Percentiles rank a stretch among this genome's conserved stretches.
Evolutionary conservation across 176 grass and related monocot genomes (phyloP).

Genomic region (Microstegium vimineum): DNA sequence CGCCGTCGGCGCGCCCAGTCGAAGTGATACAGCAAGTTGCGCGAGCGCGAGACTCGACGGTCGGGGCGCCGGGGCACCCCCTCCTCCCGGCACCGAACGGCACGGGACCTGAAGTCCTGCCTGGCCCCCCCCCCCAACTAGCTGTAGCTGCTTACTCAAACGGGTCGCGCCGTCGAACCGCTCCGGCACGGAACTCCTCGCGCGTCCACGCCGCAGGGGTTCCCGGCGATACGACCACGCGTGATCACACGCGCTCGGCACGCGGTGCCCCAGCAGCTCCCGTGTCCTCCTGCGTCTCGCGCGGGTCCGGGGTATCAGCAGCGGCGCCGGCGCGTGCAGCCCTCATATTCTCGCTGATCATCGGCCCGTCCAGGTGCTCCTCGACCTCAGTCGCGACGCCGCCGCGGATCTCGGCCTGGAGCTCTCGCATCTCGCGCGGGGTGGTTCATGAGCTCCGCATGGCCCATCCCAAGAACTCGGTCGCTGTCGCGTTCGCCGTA

Average conservation of each 20-base stretch:
- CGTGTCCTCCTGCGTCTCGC: not conserved
- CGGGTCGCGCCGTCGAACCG: constrained; percentile 2
- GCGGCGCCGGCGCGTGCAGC: constrained; percentile 20
- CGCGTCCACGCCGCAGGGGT: constrained; percentile 13
- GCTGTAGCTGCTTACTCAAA: not conserved
- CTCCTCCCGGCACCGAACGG: constrained; percentile 62
- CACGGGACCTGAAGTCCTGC: constrained; percentile 23
- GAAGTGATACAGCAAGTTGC: constrained; percentile 16
- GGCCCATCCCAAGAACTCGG: constrained; percentile 18
- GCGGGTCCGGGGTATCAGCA: constrained; percentile 25
- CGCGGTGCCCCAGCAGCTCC: constrained; percentile 6
- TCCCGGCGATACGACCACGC: constrained; percentile 37
- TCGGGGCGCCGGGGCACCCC: constrained; percentile 34
- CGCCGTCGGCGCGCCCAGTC: constrained; percentile 18
- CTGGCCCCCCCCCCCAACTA: not conserved
- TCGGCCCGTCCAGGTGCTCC: not conserved
- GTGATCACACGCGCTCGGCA: constrained; percentile 21
- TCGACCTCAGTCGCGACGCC: constrained; percentile 15
- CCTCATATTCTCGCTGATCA: constrained; percentile 41
- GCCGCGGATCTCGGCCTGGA: constrained; percentile 40
- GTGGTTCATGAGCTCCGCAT: constrained; percentile 43
- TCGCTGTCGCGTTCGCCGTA: no score
- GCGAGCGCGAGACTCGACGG: not conserved
- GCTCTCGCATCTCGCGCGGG: constrained; percentile 19
- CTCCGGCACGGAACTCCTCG: constrained; percentile 35